Evolutionary conservation across 2,329 filamentous ascomycete species (phyloP), one percentile per base, ranked within the genome.

Genomic region (Fusarium neocosmosporiellum): DNA sequence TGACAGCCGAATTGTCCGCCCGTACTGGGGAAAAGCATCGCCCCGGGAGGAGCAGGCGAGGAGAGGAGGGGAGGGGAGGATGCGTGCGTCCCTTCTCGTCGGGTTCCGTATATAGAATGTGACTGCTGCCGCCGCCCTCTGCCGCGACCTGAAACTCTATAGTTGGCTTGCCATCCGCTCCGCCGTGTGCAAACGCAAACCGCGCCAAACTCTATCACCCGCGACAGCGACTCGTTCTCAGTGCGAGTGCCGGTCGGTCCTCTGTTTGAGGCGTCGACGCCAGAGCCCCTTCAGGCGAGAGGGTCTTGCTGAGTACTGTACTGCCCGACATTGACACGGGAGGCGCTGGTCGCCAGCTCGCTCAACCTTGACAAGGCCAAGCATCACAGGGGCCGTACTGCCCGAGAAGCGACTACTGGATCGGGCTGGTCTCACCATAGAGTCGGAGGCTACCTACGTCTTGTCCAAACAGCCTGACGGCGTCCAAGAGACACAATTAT

Each of bases 91-190:
- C 54, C 48, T 63, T 53, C 54, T 59, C 43, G 59, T 41, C 64
- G 58, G 43, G 55, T 71, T 39, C 68, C 59, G 70, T 77, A 77
- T 77, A 77, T 77, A 77, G 75, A 75, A 77, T 69, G 75, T 73
- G 71, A 63, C 72, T 59, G 48, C 65, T 76, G 72, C 74, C 74
- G 37, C 69, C 65, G 41, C 63, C 65, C 58, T 59, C 63, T 67
- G 67, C 53, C 27, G 63, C 39, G 55, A 67, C 68, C 72, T 75
- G 75, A 73, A 75, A 74, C 75, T 71, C 48, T 69, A 33, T 64
- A 68, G 67, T 66, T 69, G 60, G 64, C 37, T 67, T 67, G 37
- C 63, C 60, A 37, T 57, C 65, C 53, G 39, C 69, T 69, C 66
- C 67, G 54, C 53, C 43, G 54, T 70, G 48, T 65, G 63, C 59